A percentile compares a stretch with the other conserved stretches of the same genome.
Conservation (phyloP, 73 alveolate genomes). For the Tetrahymena malaccensis region DNA sequence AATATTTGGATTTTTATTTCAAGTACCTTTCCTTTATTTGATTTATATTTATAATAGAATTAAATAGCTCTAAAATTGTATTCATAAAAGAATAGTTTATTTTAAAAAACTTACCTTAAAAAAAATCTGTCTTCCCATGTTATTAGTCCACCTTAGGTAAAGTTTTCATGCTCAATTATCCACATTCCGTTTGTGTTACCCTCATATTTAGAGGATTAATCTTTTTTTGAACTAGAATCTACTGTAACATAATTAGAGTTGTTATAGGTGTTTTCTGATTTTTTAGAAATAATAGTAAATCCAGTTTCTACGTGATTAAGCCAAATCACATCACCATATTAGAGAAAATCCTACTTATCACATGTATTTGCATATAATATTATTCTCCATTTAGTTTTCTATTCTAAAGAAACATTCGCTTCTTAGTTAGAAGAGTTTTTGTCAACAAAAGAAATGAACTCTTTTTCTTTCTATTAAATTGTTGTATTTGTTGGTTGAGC, state of each 20-base stretch:
- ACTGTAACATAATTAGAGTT: not conserved
- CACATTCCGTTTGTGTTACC: slow-evolving; percentile 54
- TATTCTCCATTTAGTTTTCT: not conserved
- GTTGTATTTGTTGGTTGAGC: not conserved
- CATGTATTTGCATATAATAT: not conserved
- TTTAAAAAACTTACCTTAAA: slow-evolving; percentile 31
- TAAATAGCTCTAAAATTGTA: too few species aligned
- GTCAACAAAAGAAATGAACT: not conserved
- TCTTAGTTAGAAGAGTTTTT: not conserved
- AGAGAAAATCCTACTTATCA: not conserved
- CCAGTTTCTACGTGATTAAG: slow-evolving; percentile 28
- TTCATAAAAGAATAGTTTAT: too few species aligned
- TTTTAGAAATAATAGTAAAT: slow-evolving; percentile 13
- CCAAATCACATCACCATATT: slow-evolving; percentile 37
- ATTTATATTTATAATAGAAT: too few species aligned
- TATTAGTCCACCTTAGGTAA: slow-evolving; percentile 30
- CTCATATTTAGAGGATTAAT: slow-evolving; percentile 16
- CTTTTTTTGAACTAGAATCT: slow-evolving; percentile 10
- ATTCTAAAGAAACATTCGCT: not conserved
- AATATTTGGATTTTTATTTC: too few species aligned
- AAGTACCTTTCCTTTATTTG: too few species aligned
- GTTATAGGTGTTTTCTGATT: not conserved
- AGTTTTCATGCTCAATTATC: slow-evolving; percentile 32
- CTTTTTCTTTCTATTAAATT: not conserved
- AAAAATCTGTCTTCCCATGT: slow-evolving; percentile 32